Base-by-base conservation (phyloP, 2,329 filamentous ascomycete species). In the Arthrobotrys pseudoclavata region DNA sequence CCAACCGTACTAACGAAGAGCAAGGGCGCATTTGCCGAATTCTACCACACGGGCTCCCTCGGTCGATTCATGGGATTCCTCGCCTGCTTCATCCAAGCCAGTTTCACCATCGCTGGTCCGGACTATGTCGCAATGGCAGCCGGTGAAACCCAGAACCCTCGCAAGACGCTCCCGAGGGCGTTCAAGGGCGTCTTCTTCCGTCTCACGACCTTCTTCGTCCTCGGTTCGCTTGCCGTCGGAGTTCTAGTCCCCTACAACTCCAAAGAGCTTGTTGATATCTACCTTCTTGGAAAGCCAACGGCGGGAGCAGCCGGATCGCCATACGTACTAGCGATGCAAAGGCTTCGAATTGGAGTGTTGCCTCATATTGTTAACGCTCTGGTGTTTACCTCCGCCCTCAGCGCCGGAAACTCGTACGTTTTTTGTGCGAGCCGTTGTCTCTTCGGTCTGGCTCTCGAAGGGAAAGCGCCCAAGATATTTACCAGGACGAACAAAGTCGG, bases 151-250 rank as follows among this genome's bases (percentile, higher is more conserved):
- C 88, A 91, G 80, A 91, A 92, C 80, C 91, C 91, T 0, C 89
- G 91, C 15, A 84, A 84, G 18, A 88, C 91, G 20, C 88, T 96
- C 83, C 92, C 92, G 0, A 89, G 88, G 47, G 92, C 92, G 0
- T 94, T 89, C 84, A 93, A 93, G 76, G 89, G 91, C 60, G 91
- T 94, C 0, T 94, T 94, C 83, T 94, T 92, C 83, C 90, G 92
- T 34, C 85, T 95, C 34, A 91, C 91, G 0, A 85, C 88, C 1
- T 94, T 95, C 83, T 94, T 94, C 84, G 87, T 93, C 45, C 87
- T 93, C 1, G 92, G 92, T 1, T 89, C 91, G 0, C 86, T 96
- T 1, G 89, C 88, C 20, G 89, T 93, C 3, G 91, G 91, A 7
- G 90, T 93, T 61, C 82, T 92, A 22, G 89, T 94, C 42, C 87